These are phyloP conservation scores for Globisporangium radiosum DNA, from an alignment of 352 stramenopile genomes.

Conservation along the genomic window DNA sequence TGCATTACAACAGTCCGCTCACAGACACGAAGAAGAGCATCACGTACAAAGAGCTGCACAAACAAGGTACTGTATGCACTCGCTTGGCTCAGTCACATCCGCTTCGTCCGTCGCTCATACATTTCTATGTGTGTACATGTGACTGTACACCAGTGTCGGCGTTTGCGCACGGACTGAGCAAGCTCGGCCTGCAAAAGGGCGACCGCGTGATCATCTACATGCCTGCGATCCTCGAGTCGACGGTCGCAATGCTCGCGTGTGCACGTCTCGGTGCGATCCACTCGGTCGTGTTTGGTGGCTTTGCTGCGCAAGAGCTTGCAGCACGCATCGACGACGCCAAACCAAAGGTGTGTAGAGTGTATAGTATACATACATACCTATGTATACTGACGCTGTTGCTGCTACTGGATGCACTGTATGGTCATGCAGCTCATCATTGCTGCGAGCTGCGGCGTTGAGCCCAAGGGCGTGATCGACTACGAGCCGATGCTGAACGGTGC, in stretches of 20 bases:
- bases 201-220: constrained; percentile 98
- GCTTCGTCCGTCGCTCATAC: no score
- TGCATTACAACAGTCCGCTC: constrained; percentile 57
- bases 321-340: constrained; percentile 75
- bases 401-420: background rate
- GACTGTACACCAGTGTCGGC: background rate
- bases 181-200: constrained; percentile 82
- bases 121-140: no score
- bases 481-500: constrained; percentile 66
- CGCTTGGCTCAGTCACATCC: background rate
- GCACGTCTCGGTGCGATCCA: constrained; percentile 93
- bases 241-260: constrained; percentile 96
- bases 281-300: constrained; percentile 89
- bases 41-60: constrained; percentile 40
- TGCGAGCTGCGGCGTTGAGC: constrained; percentile 55
- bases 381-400: background rate
- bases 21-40: constrained; percentile 47
- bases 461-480: constrained; percentile 66
- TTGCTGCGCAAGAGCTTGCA: constrained; percentile 79
- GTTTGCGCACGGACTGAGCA: constrained; percentile 95
- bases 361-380: no score
- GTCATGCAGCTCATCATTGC: constrained; percentile 29
- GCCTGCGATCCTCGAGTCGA: constrained; percentile 94
- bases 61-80: constrained; percentile 15
- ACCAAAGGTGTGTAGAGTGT: constrained; percentile 34